Evolutionary conservation across 129 eudicot genomes (phyloP), one percentile per base, ranked within the genome.

Genomic region (Flaveria trinervia): DNA sequence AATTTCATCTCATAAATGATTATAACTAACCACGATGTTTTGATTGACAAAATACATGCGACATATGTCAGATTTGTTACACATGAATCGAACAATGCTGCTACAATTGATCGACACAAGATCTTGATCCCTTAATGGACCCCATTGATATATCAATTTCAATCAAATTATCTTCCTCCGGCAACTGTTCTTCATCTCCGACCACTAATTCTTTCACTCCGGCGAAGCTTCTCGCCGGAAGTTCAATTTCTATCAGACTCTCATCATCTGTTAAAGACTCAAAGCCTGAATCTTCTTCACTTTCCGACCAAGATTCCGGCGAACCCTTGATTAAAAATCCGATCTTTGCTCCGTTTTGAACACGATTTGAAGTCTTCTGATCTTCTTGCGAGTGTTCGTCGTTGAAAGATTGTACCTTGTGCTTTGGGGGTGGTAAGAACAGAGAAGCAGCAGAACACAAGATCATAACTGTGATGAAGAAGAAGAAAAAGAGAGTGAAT

Each of bases 81-180:
- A 36, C 7, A 36, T 36, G 41, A 36, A 36, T 36, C 1, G 0
- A 36, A 36, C 7, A 36, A 36, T 36, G 41, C 41, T 36, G 41
- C 41, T 36, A 36, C 41, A 36, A 36, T 36, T 36, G 41, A 36
- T 36, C 5, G 41, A 36, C 41, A 36, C 68, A 86, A 69, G 80
- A 86, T 79, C 86, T 81, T 67, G 90, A 75, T 69, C 87, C 89
- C 75, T 87, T 92, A 77, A 89, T 89, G 77, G 89, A 87, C 57
- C 97, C 97, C 88, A 92, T 89, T 16, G 88, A 85, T 41, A 92
- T 82, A 71, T 92, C 97, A 44, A 92, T 89, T 81, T 92, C 97
- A 26, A 92, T 87, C 83, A 92, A 77, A 70, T 89, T 89, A 13
- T 92, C 97, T 72, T 90, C 96, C 57, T 88, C 82, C 70, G 70